Evolutionary conservation across 2,329 filamentous ascomycete genomes (phyloP).

Genomic region (Trichoderma sp.): DNA sequence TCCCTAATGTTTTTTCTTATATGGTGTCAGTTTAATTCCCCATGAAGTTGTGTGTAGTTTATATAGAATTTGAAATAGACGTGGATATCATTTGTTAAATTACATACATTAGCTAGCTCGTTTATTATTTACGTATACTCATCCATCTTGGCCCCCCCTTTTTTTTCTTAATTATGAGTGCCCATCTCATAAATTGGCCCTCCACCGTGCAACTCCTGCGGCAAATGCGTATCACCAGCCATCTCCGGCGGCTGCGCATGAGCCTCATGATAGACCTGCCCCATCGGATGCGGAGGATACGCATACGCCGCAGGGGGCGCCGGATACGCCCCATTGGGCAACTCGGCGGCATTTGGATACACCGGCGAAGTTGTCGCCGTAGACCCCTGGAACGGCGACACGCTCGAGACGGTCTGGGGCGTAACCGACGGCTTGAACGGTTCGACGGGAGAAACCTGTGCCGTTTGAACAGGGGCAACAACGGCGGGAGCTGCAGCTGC

Average conservation of each 20-base stretch:
- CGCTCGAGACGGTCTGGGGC: background rate
- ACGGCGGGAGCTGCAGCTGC: background rate
- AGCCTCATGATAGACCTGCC: slow-evolving; percentile 1
- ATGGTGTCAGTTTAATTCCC: background rate
- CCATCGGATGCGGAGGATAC: background rate
- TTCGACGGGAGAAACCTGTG: background rate
- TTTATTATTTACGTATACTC: background rate
- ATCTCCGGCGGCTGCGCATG: slow-evolving; percentile 2
- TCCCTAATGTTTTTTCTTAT: background rate
- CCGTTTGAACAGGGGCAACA: background rate
- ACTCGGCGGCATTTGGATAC: background rate
- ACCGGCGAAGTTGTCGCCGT: background rate
- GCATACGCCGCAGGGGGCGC: slow-evolving; percentile 1
- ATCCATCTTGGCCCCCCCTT: background rate
- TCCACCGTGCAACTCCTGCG: slow-evolving; percentile 7
- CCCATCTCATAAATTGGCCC: slow-evolving; percentile 7
- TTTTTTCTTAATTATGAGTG: background rate
- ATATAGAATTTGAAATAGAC: background rate
- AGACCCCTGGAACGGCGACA: slow-evolving; percentile 1
- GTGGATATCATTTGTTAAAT: slow-evolving; percentile 5
- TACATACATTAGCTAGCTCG: background rate
- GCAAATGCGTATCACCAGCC: slow-evolving; percentile 1
- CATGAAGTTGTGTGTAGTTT: background rate
- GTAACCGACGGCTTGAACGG: background rate
- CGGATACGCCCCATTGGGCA: background rate